Evolutionary conservation across 1,284 basidiomycete genomes (phyloP).

Genomic region (Ceratobasidium papillatum): DNA sequence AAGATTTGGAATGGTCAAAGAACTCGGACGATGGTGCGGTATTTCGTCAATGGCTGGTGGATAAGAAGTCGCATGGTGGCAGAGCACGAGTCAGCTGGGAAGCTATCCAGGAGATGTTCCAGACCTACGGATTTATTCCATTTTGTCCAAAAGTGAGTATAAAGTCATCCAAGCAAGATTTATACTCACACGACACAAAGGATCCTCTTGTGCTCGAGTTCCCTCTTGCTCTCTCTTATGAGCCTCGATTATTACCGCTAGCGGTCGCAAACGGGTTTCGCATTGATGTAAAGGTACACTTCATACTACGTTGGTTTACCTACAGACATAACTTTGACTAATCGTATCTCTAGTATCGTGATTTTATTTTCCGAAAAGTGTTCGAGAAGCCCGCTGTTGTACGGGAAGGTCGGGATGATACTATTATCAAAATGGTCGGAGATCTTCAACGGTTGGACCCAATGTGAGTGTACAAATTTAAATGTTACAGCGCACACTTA

Average conservation of each 20-base stretch:
- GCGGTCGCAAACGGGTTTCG: conserved; percentile 74
- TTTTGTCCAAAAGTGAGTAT: conserved; percentile 69
- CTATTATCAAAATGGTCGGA: conserved; percentile 57
- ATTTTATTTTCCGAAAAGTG: conserved; percentile 83
- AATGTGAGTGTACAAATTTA: conserved; percentile 34
- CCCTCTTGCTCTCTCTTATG: conserved; percentile 74
- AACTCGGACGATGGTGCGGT: conserved; percentile 75
- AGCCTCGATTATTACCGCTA: conserved; percentile 74
- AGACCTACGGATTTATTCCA: conserved; percentile 79
- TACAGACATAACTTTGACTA: not conserved
- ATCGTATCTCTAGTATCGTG: conserved; percentile 64
- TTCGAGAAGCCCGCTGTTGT: conserved; percentile 61
- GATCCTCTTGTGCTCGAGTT: conserved; percentile 79
- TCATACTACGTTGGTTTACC: conserved; percentile 1
- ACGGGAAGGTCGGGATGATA: conserved; percentile 58
- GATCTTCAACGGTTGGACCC: conserved; percentile 36
- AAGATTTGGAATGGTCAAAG: conserved; percentile 49
- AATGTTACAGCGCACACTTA: conserved; percentile 9
- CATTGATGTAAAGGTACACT: conserved; percentile 73
- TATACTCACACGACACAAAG: conserved; percentile 51
- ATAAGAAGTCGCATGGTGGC: conserved; percentile 66
- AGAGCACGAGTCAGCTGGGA: conserved; percentile 68
- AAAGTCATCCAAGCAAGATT: conserved; percentile 12
- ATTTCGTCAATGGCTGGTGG: conserved; percentile 69
- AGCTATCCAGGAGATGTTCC: conserved; percentile 67